Base-by-base conservation (phyloP, 2,329 filamentous ascomycete genomes). In the Botrytis galanthina region DNA sequence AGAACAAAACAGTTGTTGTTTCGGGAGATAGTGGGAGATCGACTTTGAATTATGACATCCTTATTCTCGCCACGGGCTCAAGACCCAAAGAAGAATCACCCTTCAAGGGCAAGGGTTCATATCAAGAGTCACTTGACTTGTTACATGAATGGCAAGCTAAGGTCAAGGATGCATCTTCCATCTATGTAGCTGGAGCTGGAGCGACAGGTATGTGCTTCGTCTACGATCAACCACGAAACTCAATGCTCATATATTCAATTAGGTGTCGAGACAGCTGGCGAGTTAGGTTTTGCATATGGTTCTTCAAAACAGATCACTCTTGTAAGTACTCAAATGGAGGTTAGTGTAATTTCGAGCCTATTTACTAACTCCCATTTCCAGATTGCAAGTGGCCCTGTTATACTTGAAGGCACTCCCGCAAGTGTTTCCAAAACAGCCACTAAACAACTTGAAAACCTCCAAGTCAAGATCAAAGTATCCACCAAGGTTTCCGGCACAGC, bases 1-100 rank as follows among this genome's bases (percentile, higher is more conserved):
- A 80, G 3, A 76, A 75, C 60, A 86, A 85, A 74, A 81, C 79
- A 1, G 84, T 89, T 29, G 57, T 22, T 77, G 82, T 88, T 20
- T 76, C 80, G 32, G 79, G 82, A 44, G 81, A 80, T 69, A 66
- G 44, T 35, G 81, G 78, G 12, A 82, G 80, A 14, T 76, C 73
- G 10, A 77, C 77, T 29, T 80, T 81, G 18, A 74, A 75, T 16
- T 90, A 89, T 77, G 83, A 88, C 75, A 84, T 84, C 37, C 82
- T 90, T 42, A 78, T 90, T 74, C 80, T 90, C 62, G 87, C 87
- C 20, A 89, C 87, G 4, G 88, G 88, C 10, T 80, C 85, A 9
- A 81, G 82, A 39, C 81, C 83, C 37, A 81, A 78, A 32, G 84
- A 82, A 16, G 80, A 79, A 74, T 82, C 86, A 80, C 86, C 87